These are phyloP conservation scores for Trametes pubescens DNA, from an alignment of 1,284 basidiomycete species.

Conservation along the genomic window DNA sequence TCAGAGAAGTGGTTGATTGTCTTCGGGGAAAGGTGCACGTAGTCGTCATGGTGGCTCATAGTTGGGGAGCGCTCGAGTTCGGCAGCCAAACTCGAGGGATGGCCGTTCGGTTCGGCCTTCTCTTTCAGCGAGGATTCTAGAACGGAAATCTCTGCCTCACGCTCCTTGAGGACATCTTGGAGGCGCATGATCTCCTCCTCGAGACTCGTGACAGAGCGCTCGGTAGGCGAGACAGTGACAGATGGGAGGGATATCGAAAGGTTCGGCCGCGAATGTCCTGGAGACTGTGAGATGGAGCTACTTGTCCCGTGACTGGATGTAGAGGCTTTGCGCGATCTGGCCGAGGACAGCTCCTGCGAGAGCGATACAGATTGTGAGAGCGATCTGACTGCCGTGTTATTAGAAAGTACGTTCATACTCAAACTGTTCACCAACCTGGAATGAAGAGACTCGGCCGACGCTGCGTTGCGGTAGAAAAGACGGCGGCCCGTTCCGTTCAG, in stretches of 20 bases:
- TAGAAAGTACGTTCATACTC: conserved; percentile 26
- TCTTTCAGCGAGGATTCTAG: conserved; percentile 77
- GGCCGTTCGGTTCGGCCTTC: conserved; percentile 45
- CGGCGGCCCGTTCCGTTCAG: conserved; percentile 50
- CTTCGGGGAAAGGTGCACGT: conserved; percentile 64
- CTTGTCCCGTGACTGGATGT: conserved; percentile 75
- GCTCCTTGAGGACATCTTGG: conserved; percentile 87
- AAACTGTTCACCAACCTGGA: conserved; percentile 62
- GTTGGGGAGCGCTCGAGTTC: conserved; percentile 29
- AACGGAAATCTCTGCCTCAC: conserved; percentile 84
- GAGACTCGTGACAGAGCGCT: conserved; percentile 82
- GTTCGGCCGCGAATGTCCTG: conserved; percentile 56
- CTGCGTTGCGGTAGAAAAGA: conserved; percentile 86
- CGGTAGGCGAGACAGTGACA: conserved; percentile 52
- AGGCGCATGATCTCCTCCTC: conserved; percentile 93
- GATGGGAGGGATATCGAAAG: conserved; percentile 66
- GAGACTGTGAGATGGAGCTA: conserved; percentile 63
- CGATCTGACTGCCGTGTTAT: conserved; percentile 50
- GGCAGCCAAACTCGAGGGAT: conserved; percentile 9
- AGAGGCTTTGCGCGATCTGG: conserved; percentile 83
- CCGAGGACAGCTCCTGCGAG: conserved; percentile 95
- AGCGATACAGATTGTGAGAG: conserved; percentile 89
- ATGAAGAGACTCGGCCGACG: conserved; percentile 84
- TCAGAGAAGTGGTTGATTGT: conserved; percentile 76
- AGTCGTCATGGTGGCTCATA: conserved; percentile 20